Percentiles rank a stretch among this genome's conserved stretches.
phyloP scores from a whole-genome alignment of 1,284 basidiomycete genomes.

The Cryptococcus sp. region DNA sequence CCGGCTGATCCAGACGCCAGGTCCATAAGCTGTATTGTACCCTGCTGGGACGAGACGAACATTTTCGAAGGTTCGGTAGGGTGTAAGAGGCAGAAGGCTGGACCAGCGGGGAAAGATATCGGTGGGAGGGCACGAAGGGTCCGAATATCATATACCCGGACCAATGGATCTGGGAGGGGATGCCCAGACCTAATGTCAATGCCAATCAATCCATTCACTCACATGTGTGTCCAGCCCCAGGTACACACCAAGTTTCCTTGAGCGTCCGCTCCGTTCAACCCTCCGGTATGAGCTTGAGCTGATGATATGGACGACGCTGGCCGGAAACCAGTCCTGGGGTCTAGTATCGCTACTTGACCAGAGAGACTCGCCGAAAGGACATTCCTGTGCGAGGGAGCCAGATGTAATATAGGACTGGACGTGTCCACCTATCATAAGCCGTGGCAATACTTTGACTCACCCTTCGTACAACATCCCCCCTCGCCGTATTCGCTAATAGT shows the following conservation, averaged over 20 bases:
- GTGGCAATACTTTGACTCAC: conserved; percentile 35
- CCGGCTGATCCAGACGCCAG: conserved; percentile 61
- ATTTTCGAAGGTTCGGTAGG: conserved; percentile 75
- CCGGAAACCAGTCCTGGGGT: conserved; percentile 61
- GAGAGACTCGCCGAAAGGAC: conserved; percentile 75
- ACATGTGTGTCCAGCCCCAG: conserved; percentile 72
- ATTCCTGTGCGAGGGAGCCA: conserved; percentile 34
- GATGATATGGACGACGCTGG: conserved; percentile 51
- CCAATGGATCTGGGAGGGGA: conserved; percentile 82
- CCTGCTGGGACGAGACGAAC: conserved; percentile 75
- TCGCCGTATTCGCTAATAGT: conserved; percentile 66
- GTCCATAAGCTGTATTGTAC: conserved; percentile 86
- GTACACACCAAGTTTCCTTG: conserved; percentile 75
- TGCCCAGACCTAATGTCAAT: conserved; percentile 65
- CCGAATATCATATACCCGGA: conserved; percentile 88
- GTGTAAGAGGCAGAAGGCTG: conserved; percentile 77
- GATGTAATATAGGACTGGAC: conserved; percentile 35
- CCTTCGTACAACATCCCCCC: conserved; percentile 63
- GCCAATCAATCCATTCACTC: conserved; percentile 1
- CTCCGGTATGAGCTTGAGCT: conserved; percentile 72
- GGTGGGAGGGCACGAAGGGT: conserved; percentile 70
- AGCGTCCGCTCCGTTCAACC: conserved; percentile 75
- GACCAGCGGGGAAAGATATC: conserved; percentile 80
- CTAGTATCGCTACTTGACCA: conserved; percentile 77
- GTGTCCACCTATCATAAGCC: conserved; percentile 31